Conservation (phyloP, 23 red algal species). For the Cyanidioschyzon merolae region DNA sequence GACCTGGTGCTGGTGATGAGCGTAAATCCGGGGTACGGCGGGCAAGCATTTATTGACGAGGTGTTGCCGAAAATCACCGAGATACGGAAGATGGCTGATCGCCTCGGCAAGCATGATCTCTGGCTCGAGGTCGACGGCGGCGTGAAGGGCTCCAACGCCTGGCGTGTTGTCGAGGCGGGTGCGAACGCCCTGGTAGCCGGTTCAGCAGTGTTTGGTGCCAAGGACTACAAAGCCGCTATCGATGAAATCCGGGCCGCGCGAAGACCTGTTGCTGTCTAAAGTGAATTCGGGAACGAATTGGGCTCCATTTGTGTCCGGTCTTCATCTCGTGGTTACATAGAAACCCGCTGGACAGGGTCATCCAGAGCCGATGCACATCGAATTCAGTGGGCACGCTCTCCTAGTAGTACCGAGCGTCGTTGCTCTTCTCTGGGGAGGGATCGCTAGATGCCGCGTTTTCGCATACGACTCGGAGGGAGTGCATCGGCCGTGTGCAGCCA, state of each 20-base stretch:
- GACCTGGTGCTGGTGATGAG: constrained; percentile 93
- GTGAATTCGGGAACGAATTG: no score
- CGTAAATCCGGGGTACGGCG: constrained; percentile 93
- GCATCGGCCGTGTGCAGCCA: no score
- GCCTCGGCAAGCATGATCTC: constrained; percentile 34
- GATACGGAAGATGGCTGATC: constrained; percentile 67
- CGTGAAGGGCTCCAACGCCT: constrained; percentile 34
- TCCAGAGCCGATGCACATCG: no score
- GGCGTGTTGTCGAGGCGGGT: constrained; percentile 65
- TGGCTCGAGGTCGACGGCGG: constrained; percentile 97
- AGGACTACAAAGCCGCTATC: constrained; percentile 22
- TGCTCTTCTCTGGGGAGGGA: no score
- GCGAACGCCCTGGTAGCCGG: constrained; percentile 85
- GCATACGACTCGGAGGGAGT: no score
- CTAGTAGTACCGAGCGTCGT: no score
- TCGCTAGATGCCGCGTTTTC: no score
- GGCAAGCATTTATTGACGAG: constrained; percentile 71
- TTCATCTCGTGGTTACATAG: no score
- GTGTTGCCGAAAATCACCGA: constrained; percentile 51
- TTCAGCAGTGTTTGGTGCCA: constrained; percentile 74
- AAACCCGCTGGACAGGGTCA: no score
- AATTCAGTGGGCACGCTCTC: no score
- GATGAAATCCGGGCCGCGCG: not conserved
- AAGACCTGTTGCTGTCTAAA: not conserved
- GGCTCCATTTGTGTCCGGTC: no score